Conservation (phyloP, 2,329 filamentous ascomycete species). For the Fusarium sp. region DNA sequence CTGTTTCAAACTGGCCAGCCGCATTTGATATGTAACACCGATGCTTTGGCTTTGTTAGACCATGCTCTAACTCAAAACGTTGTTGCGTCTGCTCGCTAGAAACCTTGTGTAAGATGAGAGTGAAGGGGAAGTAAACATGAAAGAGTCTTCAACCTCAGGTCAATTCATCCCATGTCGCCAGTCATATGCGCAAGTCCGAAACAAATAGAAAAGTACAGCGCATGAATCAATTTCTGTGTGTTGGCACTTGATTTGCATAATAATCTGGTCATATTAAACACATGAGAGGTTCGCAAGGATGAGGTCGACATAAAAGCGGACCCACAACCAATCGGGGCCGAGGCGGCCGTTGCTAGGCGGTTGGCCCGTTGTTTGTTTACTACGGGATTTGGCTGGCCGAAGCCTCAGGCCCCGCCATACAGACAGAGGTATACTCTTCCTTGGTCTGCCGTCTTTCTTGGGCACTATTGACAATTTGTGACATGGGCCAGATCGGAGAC, state of each 20-base stretch:
- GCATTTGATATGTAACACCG: background rate
- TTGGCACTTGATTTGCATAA: constrained; percentile 16
- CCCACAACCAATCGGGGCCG: constrained; percentile 34
- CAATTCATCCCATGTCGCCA: background rate
- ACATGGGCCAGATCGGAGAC: constrained; percentile 19
- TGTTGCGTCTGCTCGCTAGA: background rate
- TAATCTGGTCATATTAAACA: constrained; percentile 16
- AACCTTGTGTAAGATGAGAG: background rate
- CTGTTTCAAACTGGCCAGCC: background rate
- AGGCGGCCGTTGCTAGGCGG: constrained; percentile 47
- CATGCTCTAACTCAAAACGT: background rate
- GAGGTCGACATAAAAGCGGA: constrained; percentile 32
- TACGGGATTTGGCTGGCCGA: constrained; percentile 29
- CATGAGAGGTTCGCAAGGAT: constrained; percentile 35
- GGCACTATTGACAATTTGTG: constrained; percentile 39
- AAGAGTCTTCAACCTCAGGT: background rate
- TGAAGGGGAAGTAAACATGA: background rate
- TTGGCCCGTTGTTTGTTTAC: constrained; percentile 52
- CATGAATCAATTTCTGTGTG: constrained; percentile 18
- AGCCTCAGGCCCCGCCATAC: constrained; percentile 39
- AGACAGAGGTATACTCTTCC: constrained; percentile 15
- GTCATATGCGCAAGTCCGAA: background rate
- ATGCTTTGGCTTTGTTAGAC: background rate
- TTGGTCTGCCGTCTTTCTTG: constrained; percentile 34
- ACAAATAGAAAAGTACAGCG: background rate